These are phyloP conservation scores for Saturnispora halmiae DNA, from an alignment of 805 yeast species.

Conservation along the genomic window DNA sequence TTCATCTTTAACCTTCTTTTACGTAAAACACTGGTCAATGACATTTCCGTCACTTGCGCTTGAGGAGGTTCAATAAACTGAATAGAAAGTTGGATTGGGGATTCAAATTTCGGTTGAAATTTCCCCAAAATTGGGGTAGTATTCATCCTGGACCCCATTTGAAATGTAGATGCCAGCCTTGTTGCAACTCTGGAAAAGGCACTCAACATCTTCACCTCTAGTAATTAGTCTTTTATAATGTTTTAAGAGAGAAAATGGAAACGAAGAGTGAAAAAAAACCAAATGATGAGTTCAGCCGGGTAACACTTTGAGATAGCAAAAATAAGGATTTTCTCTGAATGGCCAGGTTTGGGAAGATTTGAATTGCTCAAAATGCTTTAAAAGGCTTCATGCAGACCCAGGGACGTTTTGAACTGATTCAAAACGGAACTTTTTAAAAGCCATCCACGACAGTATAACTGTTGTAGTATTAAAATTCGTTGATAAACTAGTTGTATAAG, in stretches of 20 bases:
- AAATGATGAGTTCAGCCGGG: too few relatives aligned
- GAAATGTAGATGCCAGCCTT: not conserved
- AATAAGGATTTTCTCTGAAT: too few relatives aligned
- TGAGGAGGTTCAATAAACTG: conserved; percentile 3
- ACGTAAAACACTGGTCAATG: conserved; percentile 64
- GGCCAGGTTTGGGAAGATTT: too few relatives aligned
- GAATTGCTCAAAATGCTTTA: too few relatives aligned
- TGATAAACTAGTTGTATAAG: too few relatives aligned
- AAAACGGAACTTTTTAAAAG: too few relatives aligned
- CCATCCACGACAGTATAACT: too few relatives aligned
- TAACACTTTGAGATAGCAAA: not conserved
- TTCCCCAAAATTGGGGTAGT: not conserved
- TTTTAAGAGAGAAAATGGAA: not conserved
- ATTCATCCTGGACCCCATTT: not conserved
- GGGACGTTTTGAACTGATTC: too few relatives aligned
- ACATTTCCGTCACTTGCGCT: conserved; percentile 18
- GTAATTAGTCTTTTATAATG: too few relatives aligned
- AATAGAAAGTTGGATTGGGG: not conserved
- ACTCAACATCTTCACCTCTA: too few relatives aligned
- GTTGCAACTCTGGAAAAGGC: not conserved
- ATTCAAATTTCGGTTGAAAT: not conserved
- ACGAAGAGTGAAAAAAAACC: not conserved
- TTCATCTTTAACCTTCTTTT: conserved; percentile 93
- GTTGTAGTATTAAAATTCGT: too few relatives aligned
- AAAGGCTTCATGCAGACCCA: too few relatives aligned